Percentiles rank a stretch among this genome's conserved stretches.
Evolutionary conservation across 2,329 filamentous ascomycete genomes (phyloP).

Genomic region (Fusarium decemcellulare): DNA sequence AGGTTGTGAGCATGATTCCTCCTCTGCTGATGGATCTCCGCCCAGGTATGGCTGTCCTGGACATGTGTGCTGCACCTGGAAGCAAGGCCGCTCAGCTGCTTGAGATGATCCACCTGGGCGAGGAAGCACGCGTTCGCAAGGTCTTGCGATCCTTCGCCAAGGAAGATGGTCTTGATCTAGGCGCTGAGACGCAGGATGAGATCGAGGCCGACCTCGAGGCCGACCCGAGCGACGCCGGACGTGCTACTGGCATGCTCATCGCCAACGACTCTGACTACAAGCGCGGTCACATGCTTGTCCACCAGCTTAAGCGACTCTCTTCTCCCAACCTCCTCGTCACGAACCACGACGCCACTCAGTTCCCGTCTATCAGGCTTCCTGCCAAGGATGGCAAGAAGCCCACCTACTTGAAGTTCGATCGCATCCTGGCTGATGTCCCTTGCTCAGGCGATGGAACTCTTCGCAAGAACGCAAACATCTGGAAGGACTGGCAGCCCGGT

Average conservation of each 20-base stretch:
- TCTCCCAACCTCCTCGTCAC: conserved; percentile 97
- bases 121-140: conserved; percentile 87
- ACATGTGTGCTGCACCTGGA: conserved; percentile 96
- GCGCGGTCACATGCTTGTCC: conserved; percentile 95
- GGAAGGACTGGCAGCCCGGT: conserved; percentile 93
- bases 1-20: conserved; percentile 99
- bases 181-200: conserved; percentile 62
- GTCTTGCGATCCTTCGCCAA: conserved; percentile 75
- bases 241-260: conserved; percentile 91
- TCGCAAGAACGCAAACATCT: conserved; percentile 93
- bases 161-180: conserved; percentile 70
- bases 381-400: conserved; percentile 68
- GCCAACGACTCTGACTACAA: conserved; percentile 98
- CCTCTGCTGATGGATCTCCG: conserved; percentile 92
- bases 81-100: conserved; percentile 97
- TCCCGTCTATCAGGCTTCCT: conserved; percentile 90
- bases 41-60: conserved; percentile 92
- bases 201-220: conserved; percentile 67
- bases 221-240: conserved; percentile 81
- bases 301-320: conserved; percentile 96
- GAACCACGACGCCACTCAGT: conserved; percentile 97
- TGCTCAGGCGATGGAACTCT: conserved; percentile 96
- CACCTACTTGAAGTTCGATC: conserved; percentile 94
- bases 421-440: conserved; percentile 95
- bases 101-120: conserved; percentile 93